Conservation (phyloP, 148 eudicot genomes). For the Fagopyrum tataricum region DNA sequence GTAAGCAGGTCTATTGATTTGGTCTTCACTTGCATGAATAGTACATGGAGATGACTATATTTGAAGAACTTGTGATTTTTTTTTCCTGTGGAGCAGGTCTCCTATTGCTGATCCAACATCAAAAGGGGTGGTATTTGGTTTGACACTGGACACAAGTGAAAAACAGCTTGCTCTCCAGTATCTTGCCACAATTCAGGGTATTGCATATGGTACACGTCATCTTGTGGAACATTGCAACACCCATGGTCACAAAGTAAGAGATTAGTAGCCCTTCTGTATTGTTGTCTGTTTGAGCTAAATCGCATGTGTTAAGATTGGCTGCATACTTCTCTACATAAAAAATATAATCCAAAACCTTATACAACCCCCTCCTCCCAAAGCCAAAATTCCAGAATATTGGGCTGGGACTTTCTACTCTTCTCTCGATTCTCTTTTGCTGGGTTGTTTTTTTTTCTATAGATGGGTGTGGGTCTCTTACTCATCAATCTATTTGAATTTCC, state of each 20-base stretch:
- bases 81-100: slow-evolving; percentile 45
- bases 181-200: slow-evolving; percentile 88
- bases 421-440: not conserved
- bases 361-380: not conserved
- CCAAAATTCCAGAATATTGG: not conserved
- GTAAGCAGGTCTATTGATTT: slow-evolving; percentile 25
- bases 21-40: not conserved
- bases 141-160: slow-evolving; percentile 87
- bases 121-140: slow-evolving; percentile 82
- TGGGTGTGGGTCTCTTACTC: not conserved
- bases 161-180: slow-evolving; percentile 81
- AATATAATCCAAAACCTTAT: not conserved
- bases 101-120: slow-evolving; percentile 90
- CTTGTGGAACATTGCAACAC: slow-evolving; percentile 94
- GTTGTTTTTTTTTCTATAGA: not conserved
- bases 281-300: not conserved
- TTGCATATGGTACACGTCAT: slow-evolving; percentile 97
- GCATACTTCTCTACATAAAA: not conserved
- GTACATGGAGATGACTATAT: not conserved
- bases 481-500: not conserved
- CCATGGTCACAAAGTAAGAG: slow-evolving; percentile 84
- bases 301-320: not conserved
- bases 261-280: not conserved
- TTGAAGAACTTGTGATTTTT: not conserved
- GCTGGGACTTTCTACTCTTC: not conserved